phyloP scores from a whole-genome alignment of 805 yeast genomes.

The Suhomyces emberorum region DNA sequence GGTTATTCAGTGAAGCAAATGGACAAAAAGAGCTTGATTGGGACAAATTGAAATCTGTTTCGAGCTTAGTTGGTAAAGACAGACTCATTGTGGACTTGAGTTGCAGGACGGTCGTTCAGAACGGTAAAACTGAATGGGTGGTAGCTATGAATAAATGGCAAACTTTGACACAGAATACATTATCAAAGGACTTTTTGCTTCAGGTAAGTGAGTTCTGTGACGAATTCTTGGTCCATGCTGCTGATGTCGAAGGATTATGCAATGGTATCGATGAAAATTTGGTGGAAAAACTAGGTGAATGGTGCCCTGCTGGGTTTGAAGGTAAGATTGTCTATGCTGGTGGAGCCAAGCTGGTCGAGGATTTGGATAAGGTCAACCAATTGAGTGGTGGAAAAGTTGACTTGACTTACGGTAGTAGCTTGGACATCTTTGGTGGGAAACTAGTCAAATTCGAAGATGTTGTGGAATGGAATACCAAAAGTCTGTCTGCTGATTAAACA shows the following conservation, averaged over 20 bases:
- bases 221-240: conserved; percentile 94
- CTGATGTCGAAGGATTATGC: conserved; percentile 97
- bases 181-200: conserved; percentile 52
- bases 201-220: conserved; percentile 63
- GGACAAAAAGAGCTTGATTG: conserved; percentile 30
- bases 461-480: conserved; percentile 78
- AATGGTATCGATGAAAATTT: conserved; percentile 84
- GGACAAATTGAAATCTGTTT: conserved; percentile 52
- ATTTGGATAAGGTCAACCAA: conserved; percentile 59
- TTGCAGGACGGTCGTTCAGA: conserved; percentile 52
- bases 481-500: no score
- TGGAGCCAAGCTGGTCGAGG: conserved; percentile 78
- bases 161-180: conserved; percentile 65
- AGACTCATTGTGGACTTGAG: conserved; percentile 85
- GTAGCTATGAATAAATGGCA: conserved; percentile 99
- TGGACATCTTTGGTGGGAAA: conserved; percentile 92
- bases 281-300: conserved; percentile 67
- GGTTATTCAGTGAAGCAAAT: conserved; percentile 65
- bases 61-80: conserved; percentile 55
- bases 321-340: conserved; percentile 93
- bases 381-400: conserved; percentile 84
- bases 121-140: conserved; percentile 54
- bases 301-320: conserved; percentile 57
- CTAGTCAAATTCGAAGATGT: conserved; percentile 75
- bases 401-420: conserved; percentile 86